Evolutionary conservation across 345 rosid species (phyloP), one percentile per base, ranked within the genome.

Genomic region (Euclidium syriacum): DNA sequence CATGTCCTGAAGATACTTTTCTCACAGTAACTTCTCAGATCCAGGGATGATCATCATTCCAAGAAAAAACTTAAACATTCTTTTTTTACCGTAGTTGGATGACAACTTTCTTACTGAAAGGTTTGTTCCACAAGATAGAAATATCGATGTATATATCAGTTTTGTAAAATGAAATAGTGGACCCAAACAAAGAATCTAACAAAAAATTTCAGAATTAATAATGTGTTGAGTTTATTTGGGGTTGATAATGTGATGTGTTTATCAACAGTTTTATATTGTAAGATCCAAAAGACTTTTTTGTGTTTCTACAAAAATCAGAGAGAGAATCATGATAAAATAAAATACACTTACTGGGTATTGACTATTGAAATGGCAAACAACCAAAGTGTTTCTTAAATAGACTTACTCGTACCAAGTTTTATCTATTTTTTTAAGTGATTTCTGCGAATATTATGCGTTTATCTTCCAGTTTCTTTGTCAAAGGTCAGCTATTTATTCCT

Each of bases 1-100:
- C 80, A 12, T 78, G 85, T 58, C 47, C 67, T 6, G 77, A 80
- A 68, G 77, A 80, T 7, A 53, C 38, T 0, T 84, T 79, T 62
- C 2, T 75, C 15, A 39, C 48, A 17, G 52, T 79, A 50, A 78
- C 77, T 61, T 78, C 78, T 18, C 39, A 41, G 26, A 52, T 80
- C 20, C 40, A 43, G 33, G 17, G 64, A 34, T 48, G 64, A 49
- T 73, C 15, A 27, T 33, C 53, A 44, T 54, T 12, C 24, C n/a
- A 43, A 65, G n/a, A 43, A 10, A 3, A 36, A 11, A 4, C 49
- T 12, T 10, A 1, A 43, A 56, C 49, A n/a, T 18, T 25, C n/a
- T 38, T 5, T 41, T 33, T 35, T 15, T 0, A 52, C 15, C 12
- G 14, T 52, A 30, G 3, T 19, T 40, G 52, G 25, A 53, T 52